These are phyloP conservation scores for Neonectria hederae DNA, from an alignment of 2,329 filamentous ascomycete species.

Conservation along the genomic window DNA sequence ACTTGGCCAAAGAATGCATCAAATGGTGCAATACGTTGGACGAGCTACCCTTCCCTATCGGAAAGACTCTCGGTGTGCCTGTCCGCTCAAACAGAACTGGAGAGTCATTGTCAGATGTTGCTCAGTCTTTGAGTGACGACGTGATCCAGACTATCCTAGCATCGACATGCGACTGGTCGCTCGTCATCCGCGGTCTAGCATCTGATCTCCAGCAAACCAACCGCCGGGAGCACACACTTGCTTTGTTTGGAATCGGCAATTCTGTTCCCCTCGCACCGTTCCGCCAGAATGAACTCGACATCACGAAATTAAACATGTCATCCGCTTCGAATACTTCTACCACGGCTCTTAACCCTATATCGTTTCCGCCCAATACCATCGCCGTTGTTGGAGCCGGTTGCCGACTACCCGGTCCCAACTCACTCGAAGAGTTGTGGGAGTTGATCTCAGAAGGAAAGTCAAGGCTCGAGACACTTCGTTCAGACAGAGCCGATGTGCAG, in stretches of 20 bases:
- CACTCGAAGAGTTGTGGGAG: conserved; percentile 36
- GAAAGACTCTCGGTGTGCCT: conserved; percentile 13
- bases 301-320: conserved; percentile 28
- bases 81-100: conserved; percentile 28
- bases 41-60: conserved; percentile 4
- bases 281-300: conserved; percentile 19
- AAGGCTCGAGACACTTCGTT: conserved; percentile 19
- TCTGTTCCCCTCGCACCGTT: conserved; percentile 19
- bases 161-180: conserved; percentile 28
- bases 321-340: not conserved
- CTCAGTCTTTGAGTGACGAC: conserved; percentile 21
- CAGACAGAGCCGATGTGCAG: conserved; percentile 24
- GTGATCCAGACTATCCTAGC: conserved; percentile 28
- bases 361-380: conserved; percentile 26
- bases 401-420: conserved; percentile 32
- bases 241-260: conserved; percentile 30
- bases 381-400: conserved; percentile 39
- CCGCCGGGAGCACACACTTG: conserved; percentile 20
- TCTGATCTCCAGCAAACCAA: conserved; percentile 20
- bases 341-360: not conserved
- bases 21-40: conserved; percentile 13
- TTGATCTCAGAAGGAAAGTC: conserved; percentile 26
- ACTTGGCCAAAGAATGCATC: conserved; percentile 22
- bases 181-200: conserved; percentile 19
- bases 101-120: not conserved